Evolutionary conservation across 139 green algal species (phyloP), one percentile per base, ranked within the genome.

Genomic region (Chlamydomonas urium): DNA sequence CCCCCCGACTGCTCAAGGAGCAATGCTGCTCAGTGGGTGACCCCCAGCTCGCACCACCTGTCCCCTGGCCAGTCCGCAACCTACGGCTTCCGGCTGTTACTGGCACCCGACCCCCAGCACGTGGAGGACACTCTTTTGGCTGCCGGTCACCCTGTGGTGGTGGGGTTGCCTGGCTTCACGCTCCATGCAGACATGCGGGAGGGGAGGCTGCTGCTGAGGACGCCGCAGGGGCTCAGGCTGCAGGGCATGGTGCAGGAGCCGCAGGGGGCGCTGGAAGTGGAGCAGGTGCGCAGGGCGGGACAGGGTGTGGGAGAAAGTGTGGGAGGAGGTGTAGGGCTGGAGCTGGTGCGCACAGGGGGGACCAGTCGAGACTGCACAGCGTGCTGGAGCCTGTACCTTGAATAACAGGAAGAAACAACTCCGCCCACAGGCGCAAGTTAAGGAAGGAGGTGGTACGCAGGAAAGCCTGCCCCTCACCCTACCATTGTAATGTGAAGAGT

Each of bases 121-220:
- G 67, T 74, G 10, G 67, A 74, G 67, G 50, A 36, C 14, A 38
- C 67, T 3, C 67, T 74, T 6, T 26, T 59, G 4, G 69, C 69
- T 32, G 69, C 69, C 26, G 69, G 69, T 8, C 69, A 69, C 38
- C 56, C 69, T 17, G 69, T 75, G 23, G 53, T 59, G 5, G 38
- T 67, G 28, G 69, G 36, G 3, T 34, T 75, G 56, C 69, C 69
- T 35, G 69, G 69, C n/a, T 45, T 68, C 2, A 36, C 68, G 2
- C 34, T 75, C 3, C 69, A 75, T 26, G 56, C 69, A 5, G 53
- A 73, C 33, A 65, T 63, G 53, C 21, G 17, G 14, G 53, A 63
- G 26, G 21, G 17, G 10, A 14, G 53, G 6, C 10, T 63, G 53
- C 26, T 63, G 24, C 17, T 63, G n/a, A n/a, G n/a, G n/a, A n/a